These are phyloP conservation scores for Teratosphaeria gauchensis DNA, from an alignment of 2,329 filamentous ascomycete species.

Conservation along the genomic window DNA sequence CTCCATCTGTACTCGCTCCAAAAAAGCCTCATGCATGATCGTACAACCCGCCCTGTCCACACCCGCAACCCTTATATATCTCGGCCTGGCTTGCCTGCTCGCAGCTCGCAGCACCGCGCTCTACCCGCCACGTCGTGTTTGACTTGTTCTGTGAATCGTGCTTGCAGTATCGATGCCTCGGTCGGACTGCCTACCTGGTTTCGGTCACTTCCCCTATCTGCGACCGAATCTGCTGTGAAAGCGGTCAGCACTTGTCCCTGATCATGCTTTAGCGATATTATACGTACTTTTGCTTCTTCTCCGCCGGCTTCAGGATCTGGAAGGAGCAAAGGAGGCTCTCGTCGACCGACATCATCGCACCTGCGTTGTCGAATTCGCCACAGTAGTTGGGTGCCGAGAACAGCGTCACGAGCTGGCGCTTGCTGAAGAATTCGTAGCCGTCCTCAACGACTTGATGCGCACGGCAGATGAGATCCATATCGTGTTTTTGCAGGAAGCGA, in stretches of 20 bases:
- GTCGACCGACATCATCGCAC: constrained; percentile 99
- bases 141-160: neutral
- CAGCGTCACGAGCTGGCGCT: constrained; percentile 90
- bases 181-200: neutral
- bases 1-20: neutral
- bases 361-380: constrained; percentile 97
- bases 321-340: constrained; percentile 98
- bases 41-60: constrained; percentile 2
- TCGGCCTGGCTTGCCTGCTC: neutral
- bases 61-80: neutral
- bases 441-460: constrained; percentile 98
- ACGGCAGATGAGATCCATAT: constrained; percentile 98
- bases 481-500: constrained; percentile 95
- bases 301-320: constrained; percentile 99
- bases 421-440: constrained; percentile 99
- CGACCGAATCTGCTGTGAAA: constrained; percentile 82
- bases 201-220: constrained; percentile 50
- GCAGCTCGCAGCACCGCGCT: neutral
- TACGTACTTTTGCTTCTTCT: constrained; percentile 99
- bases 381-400: constrained; percentile 99
- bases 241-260: constrained; percentile 3
- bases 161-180: neutral
- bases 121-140: neutral
- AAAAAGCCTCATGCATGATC: neutral
- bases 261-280: constrained; percentile 38